Conservation (phyloP, 257 asterid species). For the Solanum pinnatisectum region DNA sequence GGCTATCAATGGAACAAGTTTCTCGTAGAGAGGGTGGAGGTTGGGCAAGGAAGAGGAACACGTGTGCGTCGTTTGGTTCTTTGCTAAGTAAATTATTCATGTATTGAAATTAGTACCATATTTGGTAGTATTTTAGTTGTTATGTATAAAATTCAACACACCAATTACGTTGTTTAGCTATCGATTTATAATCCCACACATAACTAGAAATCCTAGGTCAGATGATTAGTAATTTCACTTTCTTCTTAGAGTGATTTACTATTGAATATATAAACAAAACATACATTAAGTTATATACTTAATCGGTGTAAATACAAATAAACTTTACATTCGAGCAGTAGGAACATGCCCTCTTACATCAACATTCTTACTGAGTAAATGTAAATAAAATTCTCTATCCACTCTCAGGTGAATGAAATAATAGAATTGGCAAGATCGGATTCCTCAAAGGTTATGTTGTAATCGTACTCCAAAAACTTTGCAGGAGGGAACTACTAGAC, state of each 20-base stretch:
- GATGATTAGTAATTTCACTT: too few relatives aligned
- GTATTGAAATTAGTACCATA: neutral
- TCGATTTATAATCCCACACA: too few relatives aligned
- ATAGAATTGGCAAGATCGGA: constrained; percentile 81
- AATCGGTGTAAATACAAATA: too few relatives aligned
- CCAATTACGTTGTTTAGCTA: too few relatives aligned
- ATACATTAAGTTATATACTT: too few relatives aligned
- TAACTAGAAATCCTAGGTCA: too few relatives aligned
- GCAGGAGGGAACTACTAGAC: neutral
- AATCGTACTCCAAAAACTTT: constrained; percentile 35
- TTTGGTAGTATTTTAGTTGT: neutral
- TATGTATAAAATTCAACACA: neutral
- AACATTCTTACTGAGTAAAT: neutral
- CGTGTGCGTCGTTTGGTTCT: neutral
- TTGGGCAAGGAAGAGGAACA: too few relatives aligned
- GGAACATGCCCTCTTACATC: neutral
- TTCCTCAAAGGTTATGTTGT: constrained; percentile 40
- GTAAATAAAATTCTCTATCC: neutral
- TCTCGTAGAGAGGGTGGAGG: too few relatives aligned
- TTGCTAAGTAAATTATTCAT: neutral
- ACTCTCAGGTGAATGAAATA: constrained; percentile 70
- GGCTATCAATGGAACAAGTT: neutral
- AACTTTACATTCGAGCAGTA: neutral
- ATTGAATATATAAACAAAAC: too few relatives aligned
- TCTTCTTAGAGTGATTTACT: too few relatives aligned